Conservation (phyloP, 2,329 filamentous ascomycete genomes). For the Scedosporium minutisporum region DNA sequence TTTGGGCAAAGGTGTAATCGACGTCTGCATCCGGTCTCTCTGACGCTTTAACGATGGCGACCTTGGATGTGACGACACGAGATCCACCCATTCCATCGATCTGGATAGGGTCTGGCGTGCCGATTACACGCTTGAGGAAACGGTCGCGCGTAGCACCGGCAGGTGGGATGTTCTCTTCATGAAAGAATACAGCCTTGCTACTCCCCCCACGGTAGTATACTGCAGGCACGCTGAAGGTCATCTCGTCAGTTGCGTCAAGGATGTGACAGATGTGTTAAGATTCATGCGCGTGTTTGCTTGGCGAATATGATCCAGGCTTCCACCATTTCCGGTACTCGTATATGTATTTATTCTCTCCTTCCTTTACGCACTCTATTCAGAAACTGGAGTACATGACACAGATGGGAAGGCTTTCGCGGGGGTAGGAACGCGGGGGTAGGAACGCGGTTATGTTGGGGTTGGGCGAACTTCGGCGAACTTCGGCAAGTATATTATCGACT, state of each 20-base stretch:
- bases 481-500: background rate
- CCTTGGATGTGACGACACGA: conserved; percentile 38
- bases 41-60: conserved; percentile 43
- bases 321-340: background rate
- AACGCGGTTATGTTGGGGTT: background rate
- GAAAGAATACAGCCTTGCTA: conserved; percentile 31
- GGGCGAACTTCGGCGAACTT: background rate
- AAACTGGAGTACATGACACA: too few relatives aligned
- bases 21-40: conserved; percentile 35
- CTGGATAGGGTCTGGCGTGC: conserved; percentile 46
- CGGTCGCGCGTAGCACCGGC: conserved; percentile 32
- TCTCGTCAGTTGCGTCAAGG: background rate
- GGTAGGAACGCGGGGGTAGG: background rate
- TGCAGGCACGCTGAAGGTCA: background rate
- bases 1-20: conserved; percentile 51
- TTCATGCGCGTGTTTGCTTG: too few relatives aligned
- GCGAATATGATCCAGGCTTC: too few relatives aligned
- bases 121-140: conserved; percentile 44
- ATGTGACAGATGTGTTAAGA: too few relatives aligned
- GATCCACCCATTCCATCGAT: conserved; percentile 46
- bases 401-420: too few relatives aligned
- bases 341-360: background rate
- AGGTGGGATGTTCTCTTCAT: conserved; percentile 36
- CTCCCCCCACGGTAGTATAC: conserved; percentile 4
- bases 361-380: background rate